These are phyloP conservation scores for Mucor piriformis DNA, from an alignment of 371 early-diverging fungal species.

Conservation along the genomic window DNA sequence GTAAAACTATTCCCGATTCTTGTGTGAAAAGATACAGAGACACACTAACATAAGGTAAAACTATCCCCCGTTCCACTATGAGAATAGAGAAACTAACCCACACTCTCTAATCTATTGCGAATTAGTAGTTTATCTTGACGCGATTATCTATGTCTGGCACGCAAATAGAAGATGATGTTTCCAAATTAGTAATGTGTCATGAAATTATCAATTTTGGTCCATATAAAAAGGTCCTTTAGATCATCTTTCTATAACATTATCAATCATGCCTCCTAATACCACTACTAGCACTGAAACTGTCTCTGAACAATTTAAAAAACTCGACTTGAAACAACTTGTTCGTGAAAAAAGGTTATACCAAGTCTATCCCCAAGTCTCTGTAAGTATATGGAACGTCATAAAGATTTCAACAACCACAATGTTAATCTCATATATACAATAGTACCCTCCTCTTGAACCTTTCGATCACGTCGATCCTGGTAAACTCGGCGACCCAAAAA, in stretches of 20 bases:
- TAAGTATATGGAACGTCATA: neutral
- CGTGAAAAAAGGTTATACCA: slow-evolving; percentile 6
- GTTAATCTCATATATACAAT: neutral
- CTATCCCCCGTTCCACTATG: no score
- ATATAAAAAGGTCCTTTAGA: no score
- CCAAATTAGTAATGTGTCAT: no score
- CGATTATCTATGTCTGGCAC: neutral
- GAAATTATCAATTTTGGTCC: no score
- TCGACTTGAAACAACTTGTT: slow-evolving; percentile 15
- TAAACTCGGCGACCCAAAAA: slow-evolving; percentile 53
- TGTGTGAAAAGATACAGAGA: no score
- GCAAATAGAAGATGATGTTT: no score
- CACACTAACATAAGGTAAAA: no score
- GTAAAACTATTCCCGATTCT: no score
- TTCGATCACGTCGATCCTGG: slow-evolving; percentile 36
- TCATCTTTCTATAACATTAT: no score
- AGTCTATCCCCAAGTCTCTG: slow-evolving; percentile 7
- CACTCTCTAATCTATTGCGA: neutral
- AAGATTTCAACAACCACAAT: neutral
- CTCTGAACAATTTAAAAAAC: slow-evolving; percentile 12
- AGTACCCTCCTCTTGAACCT: slow-evolving; percentile 27
- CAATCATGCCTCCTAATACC: slow-evolving; percentile 19
- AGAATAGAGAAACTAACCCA: no score
- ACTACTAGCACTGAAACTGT: neutral
- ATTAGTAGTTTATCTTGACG: neutral